Conservation (phyloP, 805 yeast genomes). For the Yamadazyma olivae region DNA sequence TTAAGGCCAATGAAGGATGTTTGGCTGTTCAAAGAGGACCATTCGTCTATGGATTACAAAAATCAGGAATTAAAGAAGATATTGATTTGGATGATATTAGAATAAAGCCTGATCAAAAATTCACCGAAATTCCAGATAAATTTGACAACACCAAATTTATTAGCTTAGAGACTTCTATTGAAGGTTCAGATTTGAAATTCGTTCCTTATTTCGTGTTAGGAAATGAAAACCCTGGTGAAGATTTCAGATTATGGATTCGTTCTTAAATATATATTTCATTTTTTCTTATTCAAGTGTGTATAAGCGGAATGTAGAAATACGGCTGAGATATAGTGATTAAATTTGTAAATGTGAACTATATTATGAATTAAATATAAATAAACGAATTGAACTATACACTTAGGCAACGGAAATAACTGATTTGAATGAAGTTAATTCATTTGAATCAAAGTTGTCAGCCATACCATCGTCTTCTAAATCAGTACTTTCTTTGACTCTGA, state of each 20-base stretch:
- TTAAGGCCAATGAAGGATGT: constrained; percentile 15
- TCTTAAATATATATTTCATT: too few species aligned
- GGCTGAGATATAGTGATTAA: too few species aligned
- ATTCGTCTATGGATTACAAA: constrained; percentile 16
- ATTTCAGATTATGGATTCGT: constrained; percentile 18
- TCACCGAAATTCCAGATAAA: constrained; percentile 2
- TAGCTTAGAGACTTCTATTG: constrained; percentile 7
- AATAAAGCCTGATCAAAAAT: constrained; percentile 7
- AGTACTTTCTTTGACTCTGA: constrained; percentile 44
- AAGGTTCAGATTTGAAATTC: constrained; percentile 8
- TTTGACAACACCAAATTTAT: constrained; percentile 9
- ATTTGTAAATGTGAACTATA: too few species aligned
- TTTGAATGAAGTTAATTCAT: background rate
- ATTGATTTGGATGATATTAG: constrained; percentile 9
- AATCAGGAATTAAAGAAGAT: constrained; percentile 10
- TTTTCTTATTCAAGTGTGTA: too few species aligned
- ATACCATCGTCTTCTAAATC: constrained; percentile 26
- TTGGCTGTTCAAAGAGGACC: constrained; percentile 19
- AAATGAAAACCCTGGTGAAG: constrained; percentile 18
- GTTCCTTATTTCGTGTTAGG: constrained; percentile 19
- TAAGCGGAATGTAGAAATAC: too few species aligned
- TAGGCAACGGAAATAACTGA: constrained; percentile 1
- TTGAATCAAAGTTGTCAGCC: background rate
- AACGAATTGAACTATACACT: background rate
- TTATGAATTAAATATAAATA: too few species aligned